Evolutionary conservation across 2,329 filamentous ascomycete genomes (phyloP).

Genomic region (Knufia fluminis): DNA sequence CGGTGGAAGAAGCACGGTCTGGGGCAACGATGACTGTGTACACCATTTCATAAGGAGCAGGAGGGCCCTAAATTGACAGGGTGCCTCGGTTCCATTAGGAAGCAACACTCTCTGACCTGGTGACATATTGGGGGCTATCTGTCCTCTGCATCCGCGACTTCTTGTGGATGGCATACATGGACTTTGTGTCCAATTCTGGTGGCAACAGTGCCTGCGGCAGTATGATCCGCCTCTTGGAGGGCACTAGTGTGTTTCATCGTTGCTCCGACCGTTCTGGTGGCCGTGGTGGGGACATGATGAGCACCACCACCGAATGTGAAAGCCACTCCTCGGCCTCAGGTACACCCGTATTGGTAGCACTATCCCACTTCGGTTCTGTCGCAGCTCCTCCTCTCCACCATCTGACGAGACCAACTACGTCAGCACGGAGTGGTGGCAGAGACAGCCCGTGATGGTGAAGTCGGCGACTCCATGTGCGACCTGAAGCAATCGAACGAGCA

Average conservation of each 20-base stretch:
- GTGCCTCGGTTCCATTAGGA: not conserved
- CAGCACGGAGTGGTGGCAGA: not conserved
- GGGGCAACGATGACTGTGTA: too few relatives aligned
- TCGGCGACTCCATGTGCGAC: too few relatives aligned
- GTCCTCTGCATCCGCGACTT: not conserved
- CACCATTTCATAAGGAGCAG: not conserved
- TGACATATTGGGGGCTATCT: slow-evolving; percentile 2
- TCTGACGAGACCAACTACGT: not conserved
- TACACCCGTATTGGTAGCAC: slow-evolving; percentile 2
- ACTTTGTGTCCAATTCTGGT: slow-evolving; percentile 1
- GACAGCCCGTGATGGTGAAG: too few relatives aligned
- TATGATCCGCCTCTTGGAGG: not conserved
- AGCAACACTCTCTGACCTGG: slow-evolving; percentile 2
- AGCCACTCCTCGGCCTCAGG: not conserved
- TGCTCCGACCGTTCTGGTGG: not conserved
- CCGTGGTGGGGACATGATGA: slow-evolving; percentile 1
- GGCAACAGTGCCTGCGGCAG: slow-evolving; percentile 1
- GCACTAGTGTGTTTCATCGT: slow-evolving; percentile 4
- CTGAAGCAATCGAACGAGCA: too few relatives aligned
- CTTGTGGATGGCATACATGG: slow-evolving; percentile 2
- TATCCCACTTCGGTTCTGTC: not conserved
- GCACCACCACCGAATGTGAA: slow-evolving; percentile 2
- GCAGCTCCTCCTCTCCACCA: not conserved
- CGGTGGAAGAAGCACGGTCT: too few relatives aligned
- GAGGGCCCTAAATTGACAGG: slow-evolving; percentile 1